These are phyloP conservation scores for Conticribra weissflogii DNA, from an alignment of 108 stramenopile genomes.

Conservation along the genomic window DNA sequence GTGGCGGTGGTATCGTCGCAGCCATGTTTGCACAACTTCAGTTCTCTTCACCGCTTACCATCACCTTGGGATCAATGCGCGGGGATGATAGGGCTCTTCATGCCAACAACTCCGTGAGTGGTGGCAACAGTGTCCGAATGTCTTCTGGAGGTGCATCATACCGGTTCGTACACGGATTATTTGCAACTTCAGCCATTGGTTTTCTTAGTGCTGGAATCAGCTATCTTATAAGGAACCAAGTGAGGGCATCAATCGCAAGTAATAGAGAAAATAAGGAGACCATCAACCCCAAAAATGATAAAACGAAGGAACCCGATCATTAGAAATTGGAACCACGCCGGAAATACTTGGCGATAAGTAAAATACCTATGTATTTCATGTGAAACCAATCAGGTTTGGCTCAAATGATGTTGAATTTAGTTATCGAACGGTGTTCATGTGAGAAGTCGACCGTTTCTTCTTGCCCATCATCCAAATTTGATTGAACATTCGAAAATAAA, in stretches of 20 bases:
- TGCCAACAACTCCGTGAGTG: constrained; percentile 9
- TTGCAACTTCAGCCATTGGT: constrained; percentile 45
- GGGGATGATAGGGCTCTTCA: neutral
- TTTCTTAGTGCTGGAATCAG: constrained; percentile 43
- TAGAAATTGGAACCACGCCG: neutral
- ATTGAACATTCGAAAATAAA: too few species aligned
- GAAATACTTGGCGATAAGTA: too few species aligned
- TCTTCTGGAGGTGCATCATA: neutral
- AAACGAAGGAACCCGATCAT: neutral
- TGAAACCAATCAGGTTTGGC: too few species aligned
- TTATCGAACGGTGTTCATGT: too few species aligned
- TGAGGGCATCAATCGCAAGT: constrained; percentile 33
- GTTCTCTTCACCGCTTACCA: neutral
- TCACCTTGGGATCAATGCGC: constrained; percentile 6
- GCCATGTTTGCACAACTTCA: constrained; percentile 15
- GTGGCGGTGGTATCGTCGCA: constrained; percentile 36
- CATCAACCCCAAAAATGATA: neutral
- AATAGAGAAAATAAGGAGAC: constrained; percentile 19
- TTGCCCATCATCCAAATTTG: too few species aligned
- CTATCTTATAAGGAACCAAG: constrained; percentile 42
- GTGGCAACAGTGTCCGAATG: too few species aligned
- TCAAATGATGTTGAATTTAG: too few species aligned
- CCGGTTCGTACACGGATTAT: constrained; percentile 30
- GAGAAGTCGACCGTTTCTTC: too few species aligned
- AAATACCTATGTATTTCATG: too few species aligned